Evolutionary conservation across 495 filamentous ascomycete genomes (phyloP).

Genomic region (Penicillium steckii): DNA sequence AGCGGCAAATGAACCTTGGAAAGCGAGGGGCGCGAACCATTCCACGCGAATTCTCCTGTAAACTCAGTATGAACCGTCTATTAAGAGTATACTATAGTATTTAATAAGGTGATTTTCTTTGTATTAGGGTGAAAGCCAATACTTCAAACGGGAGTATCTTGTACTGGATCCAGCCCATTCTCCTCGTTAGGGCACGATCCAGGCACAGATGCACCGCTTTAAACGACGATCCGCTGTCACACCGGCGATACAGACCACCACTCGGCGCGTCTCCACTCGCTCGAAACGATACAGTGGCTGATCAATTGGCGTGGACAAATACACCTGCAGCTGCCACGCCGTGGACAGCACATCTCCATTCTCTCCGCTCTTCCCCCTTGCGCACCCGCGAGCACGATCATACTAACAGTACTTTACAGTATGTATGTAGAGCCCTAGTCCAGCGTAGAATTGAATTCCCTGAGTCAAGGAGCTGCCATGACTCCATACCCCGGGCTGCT

Average conservation of each 20-base stretch:
- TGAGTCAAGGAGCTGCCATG: constrained; percentile 10
- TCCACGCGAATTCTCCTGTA: constrained; percentile 1
- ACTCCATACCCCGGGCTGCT: constrained; percentile 10
- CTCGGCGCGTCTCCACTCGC: constrained; percentile 34
- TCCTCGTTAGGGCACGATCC: constrained; percentile 12
- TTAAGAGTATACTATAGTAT: not conserved
- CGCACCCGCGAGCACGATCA: not conserved
- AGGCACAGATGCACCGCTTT: constrained; percentile 21
- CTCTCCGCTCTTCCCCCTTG: constrained; percentile 17
- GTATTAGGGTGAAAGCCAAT: no score
- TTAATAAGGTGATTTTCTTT: not conserved
- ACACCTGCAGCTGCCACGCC: constrained; percentile 42
- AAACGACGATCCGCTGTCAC: constrained; percentile 42
- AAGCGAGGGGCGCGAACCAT: constrained; percentile 16
- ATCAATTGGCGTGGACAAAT: constrained; percentile 19
- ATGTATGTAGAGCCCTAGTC: constrained; percentile 4
- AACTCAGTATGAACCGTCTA: not conserved
- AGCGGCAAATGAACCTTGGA: constrained; percentile 10
- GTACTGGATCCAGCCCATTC: not conserved
- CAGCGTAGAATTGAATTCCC: constrained; percentile 14
- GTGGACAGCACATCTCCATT: constrained; percentile 32
- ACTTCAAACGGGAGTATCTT: no score
- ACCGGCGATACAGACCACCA: constrained; percentile 29
- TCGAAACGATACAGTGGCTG: constrained; percentile 21
- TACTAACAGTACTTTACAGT: no score